Percentiles rank a stretch among this genome's conserved stretches.
phyloP scores from a whole-genome alignment of 2,329 filamentous ascomycete genomes.

The Colletotrichum tropicicola region DNA sequence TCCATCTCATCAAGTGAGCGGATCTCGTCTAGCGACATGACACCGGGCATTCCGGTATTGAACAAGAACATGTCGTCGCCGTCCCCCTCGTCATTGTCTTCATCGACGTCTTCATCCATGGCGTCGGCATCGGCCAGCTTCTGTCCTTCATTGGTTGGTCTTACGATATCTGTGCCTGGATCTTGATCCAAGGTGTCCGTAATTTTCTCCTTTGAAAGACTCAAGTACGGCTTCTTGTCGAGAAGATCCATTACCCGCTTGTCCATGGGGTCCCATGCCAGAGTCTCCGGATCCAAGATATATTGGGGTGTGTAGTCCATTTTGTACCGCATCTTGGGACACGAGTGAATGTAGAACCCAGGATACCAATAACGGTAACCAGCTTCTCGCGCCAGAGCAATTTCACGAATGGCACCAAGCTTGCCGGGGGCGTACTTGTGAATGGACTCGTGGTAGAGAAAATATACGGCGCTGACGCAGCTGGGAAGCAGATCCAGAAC shows the following conservation, averaged over 20 bases:
- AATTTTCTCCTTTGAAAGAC: conserved; percentile 45
- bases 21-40: conserved; percentile 65
- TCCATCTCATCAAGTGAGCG: conserved; percentile 65
- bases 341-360: conserved; percentile 84
- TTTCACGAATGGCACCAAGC: conserved; percentile 77
- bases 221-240: conserved; percentile 66
- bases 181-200: conserved; percentile 35
- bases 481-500: conserved; percentile 81
- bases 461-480: conserved; percentile 84
- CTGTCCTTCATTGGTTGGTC: neutral
- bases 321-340: conserved; percentile 87
- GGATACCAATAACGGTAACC: conserved; percentile 83
- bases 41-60: conserved; percentile 71
- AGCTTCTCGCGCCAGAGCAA: conserved; percentile 72
- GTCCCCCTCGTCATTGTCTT: conserved; percentile 18
- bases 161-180: conserved; percentile 29
- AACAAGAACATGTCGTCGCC: conserved; percentile 56
- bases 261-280: conserved; percentile 70
- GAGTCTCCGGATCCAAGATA: conserved; percentile 74
- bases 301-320: conserved; percentile 80
- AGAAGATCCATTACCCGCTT: conserved; percentile 56
- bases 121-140: conserved; percentile 19
- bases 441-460: conserved; percentile 81
- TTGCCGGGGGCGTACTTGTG: conserved; percentile 78
- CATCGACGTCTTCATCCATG: conserved; percentile 32